These are phyloP conservation scores for Aphanomyces invadans DNA, from an alignment of 352 stramenopile genomes.

Conservation along the genomic window DNA sequence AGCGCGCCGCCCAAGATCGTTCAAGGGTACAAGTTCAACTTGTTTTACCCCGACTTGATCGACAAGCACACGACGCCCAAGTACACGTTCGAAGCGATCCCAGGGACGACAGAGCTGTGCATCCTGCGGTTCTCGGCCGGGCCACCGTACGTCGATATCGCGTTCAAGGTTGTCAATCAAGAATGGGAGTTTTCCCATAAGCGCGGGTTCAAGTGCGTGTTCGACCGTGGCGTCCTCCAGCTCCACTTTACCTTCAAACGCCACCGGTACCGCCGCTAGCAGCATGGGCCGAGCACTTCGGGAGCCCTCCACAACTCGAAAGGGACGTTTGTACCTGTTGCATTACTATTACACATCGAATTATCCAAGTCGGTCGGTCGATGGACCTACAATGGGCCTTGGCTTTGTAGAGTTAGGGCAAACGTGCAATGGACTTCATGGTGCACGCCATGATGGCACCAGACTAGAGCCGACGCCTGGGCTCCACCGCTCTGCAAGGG, in stretches of 20 bases:
- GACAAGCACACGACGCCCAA: slow-evolving; percentile 93
- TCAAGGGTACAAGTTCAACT: slow-evolving; percentile 99
- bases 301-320: no score
- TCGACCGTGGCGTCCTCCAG: slow-evolving; percentile 96
- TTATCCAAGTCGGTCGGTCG: no score
- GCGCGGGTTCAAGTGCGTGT: slow-evolving; percentile 96
- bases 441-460: no score
- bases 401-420: no score
- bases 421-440: no score
- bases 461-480: no score
- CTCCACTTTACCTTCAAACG: slow-evolving; percentile 99
- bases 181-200: slow-evolving; percentile 98
- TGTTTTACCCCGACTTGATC: slow-evolving; percentile 99
- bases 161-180: slow-evolving; percentile 99
- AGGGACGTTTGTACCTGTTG: no score
- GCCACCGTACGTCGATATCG: slow-evolving; percentile 98
- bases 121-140: slow-evolving; percentile 98
- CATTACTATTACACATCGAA: no score
- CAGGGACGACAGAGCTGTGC: slow-evolving; percentile 92
- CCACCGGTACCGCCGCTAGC: slow-evolving; percentile 93
- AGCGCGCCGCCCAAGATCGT: slow-evolving; percentile 99
- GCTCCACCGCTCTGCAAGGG: no score
- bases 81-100: slow-evolving; percentile 89
- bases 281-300: no score
- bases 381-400: no score